These are phyloP conservation scores for Globisporangium spinosum DNA, from an alignment of 352 stramenopile species.

Conservation along the genomic window DNA sequence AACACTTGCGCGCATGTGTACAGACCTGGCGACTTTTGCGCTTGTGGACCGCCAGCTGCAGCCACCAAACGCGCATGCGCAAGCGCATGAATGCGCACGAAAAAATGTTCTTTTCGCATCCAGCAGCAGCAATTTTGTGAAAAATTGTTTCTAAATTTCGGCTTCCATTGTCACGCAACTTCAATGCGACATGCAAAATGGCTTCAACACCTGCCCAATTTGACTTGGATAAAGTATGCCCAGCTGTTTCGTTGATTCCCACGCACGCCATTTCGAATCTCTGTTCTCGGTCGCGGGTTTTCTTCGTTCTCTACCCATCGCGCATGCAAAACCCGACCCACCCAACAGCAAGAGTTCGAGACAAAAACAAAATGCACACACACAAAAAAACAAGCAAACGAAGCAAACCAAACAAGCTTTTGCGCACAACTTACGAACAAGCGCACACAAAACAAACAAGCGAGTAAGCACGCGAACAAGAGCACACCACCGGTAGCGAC, in stretches of 20 bases:
- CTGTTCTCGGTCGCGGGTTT: conserved; percentile 1
- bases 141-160: background rate
- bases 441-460: conserved; percentile 3
- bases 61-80: background rate
- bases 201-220: background rate
- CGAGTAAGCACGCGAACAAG: background rate
- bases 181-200: conserved; percentile 15
- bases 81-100: background rate
- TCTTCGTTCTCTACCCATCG: background rate
- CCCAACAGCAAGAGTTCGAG: background rate
- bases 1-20: background rate
- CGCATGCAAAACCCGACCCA: background rate
- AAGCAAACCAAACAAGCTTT: background rate
- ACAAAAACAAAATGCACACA: background rate
- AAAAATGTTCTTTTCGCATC: background rate
- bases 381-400: background rate
- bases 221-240: background rate
- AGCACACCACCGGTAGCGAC: conserved; percentile 1
- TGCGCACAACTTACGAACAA: background rate
- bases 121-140: background rate
- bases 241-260: conserved; percentile 1
- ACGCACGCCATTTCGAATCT: conserved; percentile 5
- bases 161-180: conserved; percentile 1
- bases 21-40: too few species aligned
- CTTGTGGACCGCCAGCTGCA: background rate